Conservation (phyloP, 495 filamentous ascomycete species). For the Penicillium robsamsonii region DNA sequence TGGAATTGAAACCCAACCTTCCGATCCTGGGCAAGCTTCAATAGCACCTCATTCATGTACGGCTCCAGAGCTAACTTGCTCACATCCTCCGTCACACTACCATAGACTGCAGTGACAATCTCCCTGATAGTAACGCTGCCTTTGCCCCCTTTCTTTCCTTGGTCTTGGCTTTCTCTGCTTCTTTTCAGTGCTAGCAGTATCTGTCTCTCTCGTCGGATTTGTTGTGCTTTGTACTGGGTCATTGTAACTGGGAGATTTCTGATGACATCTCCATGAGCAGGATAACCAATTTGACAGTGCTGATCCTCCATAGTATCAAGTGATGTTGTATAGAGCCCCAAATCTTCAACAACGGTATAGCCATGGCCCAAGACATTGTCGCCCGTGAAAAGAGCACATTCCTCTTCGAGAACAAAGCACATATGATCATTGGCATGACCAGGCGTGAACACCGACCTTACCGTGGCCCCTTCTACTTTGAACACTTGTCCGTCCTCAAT, state of each 20-base stretch:
- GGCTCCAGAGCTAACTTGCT: no score
- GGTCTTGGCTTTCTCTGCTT: no score
- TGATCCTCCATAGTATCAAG: neutral
- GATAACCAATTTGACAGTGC: neutral
- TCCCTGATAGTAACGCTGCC: no score
- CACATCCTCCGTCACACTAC: no score
- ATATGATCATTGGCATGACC: slow-evolving; percentile 3
- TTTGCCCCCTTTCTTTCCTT: no score
- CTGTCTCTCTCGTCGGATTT: neutral
- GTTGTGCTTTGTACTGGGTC: neutral
- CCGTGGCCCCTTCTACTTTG: neutral
- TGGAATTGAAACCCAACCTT: no score
- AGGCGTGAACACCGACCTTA: neutral
- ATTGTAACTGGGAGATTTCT: neutral
- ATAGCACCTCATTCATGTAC: no score
- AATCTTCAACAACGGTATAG: neutral
- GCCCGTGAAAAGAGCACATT: neutral
- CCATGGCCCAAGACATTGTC: slow-evolving; percentile 8
- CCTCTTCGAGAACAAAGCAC: slow-evolving; percentile 4
- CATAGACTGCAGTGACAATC: no score
- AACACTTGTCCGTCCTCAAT: neutral
- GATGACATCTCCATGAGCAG: neutral
- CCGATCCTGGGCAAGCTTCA: no score
- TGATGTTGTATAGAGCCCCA: neutral
- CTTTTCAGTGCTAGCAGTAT: neutral